These are phyloP conservation scores for Leptographium flavum DNA, from an alignment of 2,329 filamentous ascomycete genomes.

Conservation along the genomic window DNA sequence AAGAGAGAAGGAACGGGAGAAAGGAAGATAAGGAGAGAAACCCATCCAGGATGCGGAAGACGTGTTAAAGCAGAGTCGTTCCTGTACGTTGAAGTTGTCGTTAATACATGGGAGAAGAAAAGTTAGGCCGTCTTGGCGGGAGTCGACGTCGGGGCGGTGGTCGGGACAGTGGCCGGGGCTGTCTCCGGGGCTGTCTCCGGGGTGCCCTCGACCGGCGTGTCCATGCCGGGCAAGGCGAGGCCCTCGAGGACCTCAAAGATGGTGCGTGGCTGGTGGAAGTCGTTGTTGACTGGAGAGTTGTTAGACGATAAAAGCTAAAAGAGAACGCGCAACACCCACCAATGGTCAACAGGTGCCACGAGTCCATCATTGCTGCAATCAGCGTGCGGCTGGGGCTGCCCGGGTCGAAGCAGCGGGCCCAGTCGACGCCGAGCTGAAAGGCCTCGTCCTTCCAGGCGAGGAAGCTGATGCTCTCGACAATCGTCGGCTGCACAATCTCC, in stretches of 20 bases:
- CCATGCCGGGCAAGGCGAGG: slow-evolving; percentile 52
- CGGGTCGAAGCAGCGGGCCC: slow-evolving; percentile 79
- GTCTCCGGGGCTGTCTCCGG: slow-evolving; percentile 9
- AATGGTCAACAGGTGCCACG: slow-evolving; percentile 92
- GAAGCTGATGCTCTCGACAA: slow-evolving; percentile 95
- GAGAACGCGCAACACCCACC: slow-evolving; percentile 37
- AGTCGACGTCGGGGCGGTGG: not conserved
- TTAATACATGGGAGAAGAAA: not conserved
- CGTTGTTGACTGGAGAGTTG: slow-evolving; percentile 64
- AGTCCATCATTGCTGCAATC: slow-evolving; percentile 71
- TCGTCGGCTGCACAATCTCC: slow-evolving; percentile 99
- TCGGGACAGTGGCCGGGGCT: slow-evolving; percentile 7
- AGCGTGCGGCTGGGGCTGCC: slow-evolving; percentile 63
- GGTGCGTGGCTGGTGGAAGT: slow-evolving; percentile 73
- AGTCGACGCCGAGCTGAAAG: slow-evolving; percentile 81
- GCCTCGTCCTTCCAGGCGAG: slow-evolving; percentile 98
- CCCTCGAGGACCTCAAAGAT: slow-evolving; percentile 81
- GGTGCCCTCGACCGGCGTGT: slow-evolving; percentile 24
- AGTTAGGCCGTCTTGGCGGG: not conserved
- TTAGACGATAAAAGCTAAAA: not conserved
- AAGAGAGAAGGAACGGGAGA: too few relatives aligned
- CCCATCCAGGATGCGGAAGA: not conserved
- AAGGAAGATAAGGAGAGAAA: too few relatives aligned
- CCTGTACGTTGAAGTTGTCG: slow-evolving; percentile 6
- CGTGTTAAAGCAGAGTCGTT: slow-evolving; percentile 7